A percentile compares a stretch with the other conserved stretches of the same genome.
These are phyloP conservation scores for Polygonum aviculare DNA, from an alignment of 148 eudicot genomes.

Conservation along the genomic window DNA sequence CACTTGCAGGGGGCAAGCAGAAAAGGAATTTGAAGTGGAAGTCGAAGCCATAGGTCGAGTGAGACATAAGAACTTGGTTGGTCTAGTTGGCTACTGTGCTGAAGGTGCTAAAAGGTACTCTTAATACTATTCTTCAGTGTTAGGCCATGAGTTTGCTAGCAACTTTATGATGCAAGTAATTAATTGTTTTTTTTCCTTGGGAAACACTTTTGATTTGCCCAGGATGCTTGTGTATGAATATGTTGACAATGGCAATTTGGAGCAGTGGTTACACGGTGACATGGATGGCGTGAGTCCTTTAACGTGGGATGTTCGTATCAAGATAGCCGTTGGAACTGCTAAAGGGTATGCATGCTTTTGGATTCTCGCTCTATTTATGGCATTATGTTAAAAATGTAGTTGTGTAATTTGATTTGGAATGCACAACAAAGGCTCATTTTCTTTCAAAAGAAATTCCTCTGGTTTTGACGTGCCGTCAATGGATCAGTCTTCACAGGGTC, in stretches of 20 bases:
- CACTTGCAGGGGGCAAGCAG: conserved; percentile 83
- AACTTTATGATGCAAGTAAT: neutral
- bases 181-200: neutral
- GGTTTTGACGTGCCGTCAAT: neutral
- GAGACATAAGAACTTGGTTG: conserved; percentile 85
- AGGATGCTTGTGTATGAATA: conserved; percentile 94
- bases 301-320: conserved; percentile 77
- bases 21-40: conserved; percentile 93
- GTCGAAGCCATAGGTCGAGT: conserved; percentile 98
- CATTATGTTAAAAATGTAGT: neutral
- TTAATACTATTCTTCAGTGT: conserved; percentile 2
- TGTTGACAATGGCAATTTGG: conserved; percentile 82
- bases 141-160: neutral
- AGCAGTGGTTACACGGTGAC: conserved; percentile 96
- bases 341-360: conserved; percentile 57
- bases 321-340: conserved; percentile 85
- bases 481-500: neutral
- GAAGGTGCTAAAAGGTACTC: conserved; percentile 77
- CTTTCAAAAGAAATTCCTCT: neutral
- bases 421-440: neutral
- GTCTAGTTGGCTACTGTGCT: conserved; percentile 84
- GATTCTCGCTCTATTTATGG: neutral
- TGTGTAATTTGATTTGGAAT: neutral
- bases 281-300: conserved; percentile 69
- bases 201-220: neutral